Evolutionary conservation across 2,329 filamentous ascomycete genomes (phyloP).

Genomic region (Coniochaeta ligniaria): DNA sequence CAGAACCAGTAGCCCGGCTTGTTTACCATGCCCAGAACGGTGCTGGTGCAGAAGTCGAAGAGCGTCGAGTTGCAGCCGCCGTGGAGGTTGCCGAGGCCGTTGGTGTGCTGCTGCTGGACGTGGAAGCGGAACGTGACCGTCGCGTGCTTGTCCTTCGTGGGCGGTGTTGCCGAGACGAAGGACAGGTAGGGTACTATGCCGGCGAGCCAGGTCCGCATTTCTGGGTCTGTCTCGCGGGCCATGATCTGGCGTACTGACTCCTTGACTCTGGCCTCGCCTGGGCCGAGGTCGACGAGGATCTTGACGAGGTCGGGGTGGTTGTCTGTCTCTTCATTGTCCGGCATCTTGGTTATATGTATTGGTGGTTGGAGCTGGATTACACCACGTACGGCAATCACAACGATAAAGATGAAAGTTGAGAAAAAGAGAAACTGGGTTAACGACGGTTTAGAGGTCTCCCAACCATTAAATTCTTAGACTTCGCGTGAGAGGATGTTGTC

Average conservation of each 20-base stretch:
- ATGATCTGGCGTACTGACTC: neutral
- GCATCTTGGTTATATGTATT: neutral
- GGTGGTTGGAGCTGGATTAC: neutral
- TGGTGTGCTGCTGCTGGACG: conserved; percentile 17
- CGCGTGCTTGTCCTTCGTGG: neutral
- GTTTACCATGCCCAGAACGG: conserved; percentile 48
- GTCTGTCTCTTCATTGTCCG: neutral
- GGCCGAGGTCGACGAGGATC: neutral
- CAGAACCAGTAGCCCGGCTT: conserved; percentile 53
- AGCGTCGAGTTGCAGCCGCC: conserved; percentile 59
- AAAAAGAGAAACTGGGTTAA: too few species aligned
- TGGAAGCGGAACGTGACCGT: neutral
- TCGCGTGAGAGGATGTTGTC: too few species aligned
- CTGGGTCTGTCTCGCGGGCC: neutral
- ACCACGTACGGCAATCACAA: neutral
- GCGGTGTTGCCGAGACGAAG: neutral
- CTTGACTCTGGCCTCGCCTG: neutral
- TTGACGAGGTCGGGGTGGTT: neutral
- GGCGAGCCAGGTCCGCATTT: neutral
- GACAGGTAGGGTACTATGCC: neutral
- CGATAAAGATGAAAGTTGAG: too few species aligned
- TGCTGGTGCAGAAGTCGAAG: conserved; percentile 59
- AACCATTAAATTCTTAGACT: too few species aligned
- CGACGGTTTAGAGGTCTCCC: too few species aligned
- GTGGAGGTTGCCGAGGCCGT: conserved; percentile 48